Conservation (phyloP, 1,139 yeast species). For the Hansenula lynferdii region DNA sequence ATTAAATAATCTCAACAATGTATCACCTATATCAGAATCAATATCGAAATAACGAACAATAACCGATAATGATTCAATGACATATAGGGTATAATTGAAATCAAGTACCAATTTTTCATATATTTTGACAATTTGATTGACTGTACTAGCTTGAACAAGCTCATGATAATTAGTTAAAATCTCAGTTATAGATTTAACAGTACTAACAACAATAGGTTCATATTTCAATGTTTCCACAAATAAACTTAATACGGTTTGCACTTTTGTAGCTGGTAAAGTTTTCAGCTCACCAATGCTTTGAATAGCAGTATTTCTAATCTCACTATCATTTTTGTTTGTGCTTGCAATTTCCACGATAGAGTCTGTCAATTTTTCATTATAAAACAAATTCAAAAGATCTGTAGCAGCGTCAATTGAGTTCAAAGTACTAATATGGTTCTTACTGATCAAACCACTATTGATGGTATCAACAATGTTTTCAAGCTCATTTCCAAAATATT, state of each 20-base stretch:
- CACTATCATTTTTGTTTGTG: conserved; percentile 21
- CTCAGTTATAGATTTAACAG: conserved; percentile 31
- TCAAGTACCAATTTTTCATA: conserved; percentile 12
- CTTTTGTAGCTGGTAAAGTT: conserved; percentile 15
- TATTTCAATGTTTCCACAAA: conserved; percentile 27
- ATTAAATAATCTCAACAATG: conserved; percentile 12
- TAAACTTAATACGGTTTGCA: conserved; percentile 21
- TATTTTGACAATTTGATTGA: conserved; percentile 13
- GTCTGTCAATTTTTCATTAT: conserved; percentile 13
- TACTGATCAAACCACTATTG: conserved; percentile 37
- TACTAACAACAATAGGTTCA: conserved; percentile 33
- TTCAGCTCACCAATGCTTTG: conserved; percentile 16
- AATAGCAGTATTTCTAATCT: conserved; percentile 21
- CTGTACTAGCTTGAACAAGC: conserved; percentile 5
- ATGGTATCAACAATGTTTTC: conserved; percentile 31
- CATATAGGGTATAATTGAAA: conserved; percentile 9
- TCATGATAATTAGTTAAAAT: conserved; percentile 20
- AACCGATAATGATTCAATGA: conserved; percentile 18
- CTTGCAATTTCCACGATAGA: conserved; percentile 22
- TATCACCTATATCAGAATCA: conserved; percentile 15
- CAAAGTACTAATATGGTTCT: conserved; percentile 46
- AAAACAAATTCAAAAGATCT: conserved; percentile 29
- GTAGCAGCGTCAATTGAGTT: conserved; percentile 44
- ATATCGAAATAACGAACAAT: conserved; percentile 14
- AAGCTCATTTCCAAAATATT: conserved; percentile 25